phyloP scores from a whole-genome alignment of 257 asterid species.

The Fraxinus pennsylvanica region DNA sequence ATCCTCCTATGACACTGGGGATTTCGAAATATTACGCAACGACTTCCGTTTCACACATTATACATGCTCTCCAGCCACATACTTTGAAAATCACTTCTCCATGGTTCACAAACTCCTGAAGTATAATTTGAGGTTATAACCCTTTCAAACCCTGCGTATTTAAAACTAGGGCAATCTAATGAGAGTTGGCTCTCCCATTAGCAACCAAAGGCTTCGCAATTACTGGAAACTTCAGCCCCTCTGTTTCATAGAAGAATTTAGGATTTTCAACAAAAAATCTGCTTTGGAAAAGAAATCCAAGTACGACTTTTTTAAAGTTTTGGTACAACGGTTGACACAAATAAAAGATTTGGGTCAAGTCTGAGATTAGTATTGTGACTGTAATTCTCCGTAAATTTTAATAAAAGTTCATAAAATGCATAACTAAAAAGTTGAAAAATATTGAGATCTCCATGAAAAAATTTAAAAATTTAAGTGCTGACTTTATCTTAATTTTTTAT shows the following conservation, averaged over 20 bases:
- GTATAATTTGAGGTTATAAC: slow-evolving; percentile 52
- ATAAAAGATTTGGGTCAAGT: no score
- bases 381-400: no score
- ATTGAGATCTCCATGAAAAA: no score
- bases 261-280: slow-evolving; percentile 51
- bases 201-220: slow-evolving; percentile 70
- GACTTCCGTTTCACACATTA: slow-evolving; percentile 72
- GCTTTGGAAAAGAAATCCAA: slow-evolving; percentile 47
- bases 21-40: slow-evolving; percentile 54
- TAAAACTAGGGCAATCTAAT: slow-evolving; percentile 63
- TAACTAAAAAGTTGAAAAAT: no score
- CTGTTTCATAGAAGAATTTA: slow-evolving; percentile 16
- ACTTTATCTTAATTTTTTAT: no score
- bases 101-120: slow-evolving; percentile 87
- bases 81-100: slow-evolving; percentile 87
- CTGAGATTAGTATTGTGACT: no score
- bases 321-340: no score
- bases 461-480: no score
- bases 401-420: no score
- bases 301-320: no score
- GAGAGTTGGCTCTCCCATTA: slow-evolving; percentile 56
- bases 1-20: slow-evolving; percentile 28
- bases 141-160: slow-evolving; percentile 50
- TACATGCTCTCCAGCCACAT: slow-evolving; percentile 66
- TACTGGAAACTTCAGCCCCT: slow-evolving; percentile 49